Base-by-base conservation (phyloP, 768 basidiomycete genomes). In the Naganishia vishniacii region DNA sequence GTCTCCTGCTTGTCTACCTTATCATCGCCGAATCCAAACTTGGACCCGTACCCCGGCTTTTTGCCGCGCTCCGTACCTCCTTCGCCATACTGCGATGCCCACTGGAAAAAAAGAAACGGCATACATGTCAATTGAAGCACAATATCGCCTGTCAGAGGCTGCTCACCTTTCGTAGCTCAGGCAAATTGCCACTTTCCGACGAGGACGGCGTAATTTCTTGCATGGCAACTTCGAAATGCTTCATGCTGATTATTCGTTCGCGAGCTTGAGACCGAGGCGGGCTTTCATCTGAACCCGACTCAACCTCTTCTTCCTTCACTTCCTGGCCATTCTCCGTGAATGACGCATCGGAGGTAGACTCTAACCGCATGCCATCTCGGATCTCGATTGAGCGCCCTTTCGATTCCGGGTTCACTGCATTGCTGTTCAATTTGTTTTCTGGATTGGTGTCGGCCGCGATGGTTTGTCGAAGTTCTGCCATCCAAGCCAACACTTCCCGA, bases 21-120 rank as follows among this genome's bases (percentile, higher is more conserved):
- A 15, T 64, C 63, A n/a, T 73, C 73, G 3, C 71, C 70, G 76
- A 94, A 95, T 20, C 92, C 92, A 75, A 97, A 97, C 48, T 83
- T 82, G 64, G 85, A 89, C 71, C 87, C 89, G 26, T 92, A 93
- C 84, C 92, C 91, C 34, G 87, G 86, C 70, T 86, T 84, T 70
- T 83, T 82, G 4, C 75, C 76, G 40, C 83, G 83, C 71, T 81
- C 85, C 59, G 82, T 83, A 40, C 86, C 83, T 67, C 90, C 91
- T 75, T 94, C 91, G 26, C 93, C 92, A 76, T 91, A 93, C 74
- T 93, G 88, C 48, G 92, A 88, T 66, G 94, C 92, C 90, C 90
- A 93, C 78, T 86, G 88, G 53, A 41, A 25, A 12, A 9, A 28
- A 45, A 25, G n/a, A 42, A 15, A 1, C 20, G 40, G 31, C 15